A percentile compares a stretch with the other conserved stretches of the same genome.
Evolutionary conservation across 306 rosid species (phyloP).

Genomic region (Malus sylvestris): DNA sequence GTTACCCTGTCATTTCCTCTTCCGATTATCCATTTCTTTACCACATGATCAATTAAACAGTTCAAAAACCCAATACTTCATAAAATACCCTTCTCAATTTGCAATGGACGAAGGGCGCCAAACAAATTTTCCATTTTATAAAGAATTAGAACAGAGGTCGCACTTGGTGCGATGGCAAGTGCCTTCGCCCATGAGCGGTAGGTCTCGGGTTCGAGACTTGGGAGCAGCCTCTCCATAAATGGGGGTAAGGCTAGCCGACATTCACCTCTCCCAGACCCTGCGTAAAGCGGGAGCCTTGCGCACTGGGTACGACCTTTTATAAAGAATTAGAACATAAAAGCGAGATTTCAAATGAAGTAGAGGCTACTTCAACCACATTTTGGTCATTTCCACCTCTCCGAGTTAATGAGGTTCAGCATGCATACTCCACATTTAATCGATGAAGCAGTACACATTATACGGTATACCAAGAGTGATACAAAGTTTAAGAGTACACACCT

Average conservation of each 20-base stretch:
- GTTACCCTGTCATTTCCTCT: not conserved
- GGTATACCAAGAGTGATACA: not conserved
- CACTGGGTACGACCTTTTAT: too few relatives aligned
- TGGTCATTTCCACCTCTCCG: not conserved
- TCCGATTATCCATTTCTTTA: not conserved
- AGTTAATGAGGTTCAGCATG: not conserved
- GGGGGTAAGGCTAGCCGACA: too few relatives aligned
- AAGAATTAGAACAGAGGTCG: too few relatives aligned
- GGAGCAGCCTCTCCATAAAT: too few relatives aligned
- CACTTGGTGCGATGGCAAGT: too few relatives aligned
- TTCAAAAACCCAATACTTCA: not conserved
- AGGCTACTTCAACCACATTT: not conserved
- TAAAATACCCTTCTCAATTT: not conserved
- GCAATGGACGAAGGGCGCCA: not conserved
- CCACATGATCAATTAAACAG: not conserved
- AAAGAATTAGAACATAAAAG: too few relatives aligned
- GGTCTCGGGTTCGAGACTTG: too few relatives aligned
- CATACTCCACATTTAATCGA: not conserved
- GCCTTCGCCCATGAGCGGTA: too few relatives aligned
- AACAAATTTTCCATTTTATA: too few relatives aligned
- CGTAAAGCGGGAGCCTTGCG: too few relatives aligned
- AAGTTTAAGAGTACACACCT: conserved; percentile 17
- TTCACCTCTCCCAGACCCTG: too few relatives aligned
- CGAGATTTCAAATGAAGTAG: not conserved
- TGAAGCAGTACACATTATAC: not conserved